Conservation (phyloP, 2,329 filamentous ascomycete genomes). For the Colletotrichum cereale region DNA sequence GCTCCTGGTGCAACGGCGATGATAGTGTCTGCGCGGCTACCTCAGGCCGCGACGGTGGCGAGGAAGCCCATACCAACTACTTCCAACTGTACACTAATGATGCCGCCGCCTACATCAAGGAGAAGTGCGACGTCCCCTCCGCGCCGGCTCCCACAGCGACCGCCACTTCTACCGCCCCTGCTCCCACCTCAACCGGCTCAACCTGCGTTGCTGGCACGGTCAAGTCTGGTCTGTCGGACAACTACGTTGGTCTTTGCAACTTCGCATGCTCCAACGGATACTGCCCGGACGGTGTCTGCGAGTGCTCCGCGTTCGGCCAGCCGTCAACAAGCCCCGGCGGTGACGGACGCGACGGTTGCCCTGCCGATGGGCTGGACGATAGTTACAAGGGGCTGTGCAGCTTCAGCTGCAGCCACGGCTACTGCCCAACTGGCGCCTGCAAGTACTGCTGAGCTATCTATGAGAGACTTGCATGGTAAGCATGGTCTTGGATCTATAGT, state of each 20-base stretch:
- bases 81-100: constrained; percentile 37
- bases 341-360: constrained; percentile 49
- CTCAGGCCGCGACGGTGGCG: constrained; percentile 40
- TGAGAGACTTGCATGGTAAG: not conserved
- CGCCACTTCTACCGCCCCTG: constrained; percentile 21
- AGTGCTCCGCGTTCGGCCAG: constrained; percentile 49
- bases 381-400: constrained; percentile 60
- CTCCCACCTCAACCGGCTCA: constrained; percentile 31
- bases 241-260: constrained; percentile 52
- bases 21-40: constrained; percentile 56
- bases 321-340: constrained; percentile 41
- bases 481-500: no score
- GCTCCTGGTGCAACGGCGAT: constrained; percentile 51
- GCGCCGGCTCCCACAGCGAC: constrained; percentile 21
- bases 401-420: constrained; percentile 60
- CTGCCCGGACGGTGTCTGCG: constrained; percentile 50
- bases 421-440: constrained; percentile 55
- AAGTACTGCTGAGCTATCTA: constrained; percentile 32
- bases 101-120: constrained; percentile 36
- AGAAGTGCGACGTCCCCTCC: constrained; percentile 30
- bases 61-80: constrained; percentile 53
- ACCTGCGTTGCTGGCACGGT: constrained; percentile 47
- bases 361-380: constrained; percentile 48
- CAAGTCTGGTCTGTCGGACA: constrained; percentile 44
- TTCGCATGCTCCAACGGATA: constrained; percentile 50